A percentile compares a stretch with the other conserved stretches of the same genome.
These are phyloP conservation scores for Solanum piurae DNA, from an alignment of 257 asterid genomes.

Conservation along the genomic window DNA sequence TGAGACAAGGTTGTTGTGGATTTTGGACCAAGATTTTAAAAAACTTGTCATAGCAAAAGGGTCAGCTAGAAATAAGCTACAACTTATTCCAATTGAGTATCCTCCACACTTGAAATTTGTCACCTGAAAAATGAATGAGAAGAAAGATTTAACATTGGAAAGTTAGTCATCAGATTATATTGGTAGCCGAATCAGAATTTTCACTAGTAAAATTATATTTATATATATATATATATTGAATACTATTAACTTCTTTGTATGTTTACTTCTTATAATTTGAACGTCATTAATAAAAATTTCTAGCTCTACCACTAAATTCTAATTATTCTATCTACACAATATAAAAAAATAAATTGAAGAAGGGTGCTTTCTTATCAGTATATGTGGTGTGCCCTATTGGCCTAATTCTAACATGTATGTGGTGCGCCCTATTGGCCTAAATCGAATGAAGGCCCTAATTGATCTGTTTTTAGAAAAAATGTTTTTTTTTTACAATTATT, in stretches of 20 bases:
- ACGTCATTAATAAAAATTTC: accelerated
- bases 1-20: conserved; percentile 26
- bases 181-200: background rate
- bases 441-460: background rate
- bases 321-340: accelerated
- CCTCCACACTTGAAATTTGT: conserved; percentile 74
- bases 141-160: too few species aligned
- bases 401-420: background rate
- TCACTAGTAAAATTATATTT: background rate
- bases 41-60: conserved; percentile 41
- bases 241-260: background rate
- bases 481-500: background rate
- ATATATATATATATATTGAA: too few species aligned
- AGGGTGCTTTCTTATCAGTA: background rate
- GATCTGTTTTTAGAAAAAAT: too few species aligned
- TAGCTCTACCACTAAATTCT: background rate
- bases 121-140: conserved; percentile 21
- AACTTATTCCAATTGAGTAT: conserved; percentile 61
- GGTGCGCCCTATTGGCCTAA: background rate
- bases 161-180: accelerated
- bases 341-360: too few species aligned
- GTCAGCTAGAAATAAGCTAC: conserved; percentile 51
- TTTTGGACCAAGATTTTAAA: conserved; percentile 37
- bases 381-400: background rate
- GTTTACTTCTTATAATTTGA: background rate